A percentile compares a stretch with the other conserved stretches of the same genome.
phyloP scores from a whole-genome alignment of 352 stramenopile genomes.

The Phytophthora chlamydospora region DNA sequence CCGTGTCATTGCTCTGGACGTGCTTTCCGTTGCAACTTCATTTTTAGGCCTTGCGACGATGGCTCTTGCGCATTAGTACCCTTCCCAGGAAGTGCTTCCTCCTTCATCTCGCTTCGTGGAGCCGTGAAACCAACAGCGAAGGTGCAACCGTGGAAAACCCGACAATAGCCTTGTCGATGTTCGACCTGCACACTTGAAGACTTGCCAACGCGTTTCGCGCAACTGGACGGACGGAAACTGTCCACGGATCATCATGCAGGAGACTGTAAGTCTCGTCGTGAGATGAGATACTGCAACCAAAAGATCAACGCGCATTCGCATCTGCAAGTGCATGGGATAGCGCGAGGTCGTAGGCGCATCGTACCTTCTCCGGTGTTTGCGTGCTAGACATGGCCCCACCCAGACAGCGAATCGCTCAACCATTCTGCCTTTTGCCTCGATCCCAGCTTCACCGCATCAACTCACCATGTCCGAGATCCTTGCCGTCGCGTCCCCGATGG shows the following conservation, averaged over 20 bases:
- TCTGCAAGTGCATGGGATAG: too few relatives aligned
- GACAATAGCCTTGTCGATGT: conserved; percentile 6
- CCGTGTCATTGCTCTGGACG: too few relatives aligned
- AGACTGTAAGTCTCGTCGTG: neutral
- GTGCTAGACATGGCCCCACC: too few relatives aligned
- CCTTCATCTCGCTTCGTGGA: neutral
- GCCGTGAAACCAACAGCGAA: too few relatives aligned
- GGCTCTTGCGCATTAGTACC: conserved; percentile 8
- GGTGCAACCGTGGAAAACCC: too few relatives aligned
- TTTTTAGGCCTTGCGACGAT: conserved; percentile 6
- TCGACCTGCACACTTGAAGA: neutral
- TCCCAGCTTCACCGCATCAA: conserved; percentile 7
- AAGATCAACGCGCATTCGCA: neutral
- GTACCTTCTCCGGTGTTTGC: too few relatives aligned
- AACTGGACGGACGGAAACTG: conserved; percentile 6
- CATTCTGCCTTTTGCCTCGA: conserved; percentile 24
- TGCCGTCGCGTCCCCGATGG: conserved; percentile 18
- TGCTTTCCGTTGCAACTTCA: neutral
- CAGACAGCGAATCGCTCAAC: conserved; percentile 5
- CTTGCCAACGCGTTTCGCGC: neutral
- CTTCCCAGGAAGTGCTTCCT: conserved; percentile 3
- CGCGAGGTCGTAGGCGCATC: too few relatives aligned
- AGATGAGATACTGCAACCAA: conserved; percentile 12
- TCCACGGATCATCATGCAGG: conserved; percentile 1
- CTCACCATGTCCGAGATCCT: conserved; percentile 24